Evolutionary conservation across 768 basidiomycete species (phyloP), one percentile per base, ranked within the genome.

Genomic region (Phanerochaete sordida): DNA sequence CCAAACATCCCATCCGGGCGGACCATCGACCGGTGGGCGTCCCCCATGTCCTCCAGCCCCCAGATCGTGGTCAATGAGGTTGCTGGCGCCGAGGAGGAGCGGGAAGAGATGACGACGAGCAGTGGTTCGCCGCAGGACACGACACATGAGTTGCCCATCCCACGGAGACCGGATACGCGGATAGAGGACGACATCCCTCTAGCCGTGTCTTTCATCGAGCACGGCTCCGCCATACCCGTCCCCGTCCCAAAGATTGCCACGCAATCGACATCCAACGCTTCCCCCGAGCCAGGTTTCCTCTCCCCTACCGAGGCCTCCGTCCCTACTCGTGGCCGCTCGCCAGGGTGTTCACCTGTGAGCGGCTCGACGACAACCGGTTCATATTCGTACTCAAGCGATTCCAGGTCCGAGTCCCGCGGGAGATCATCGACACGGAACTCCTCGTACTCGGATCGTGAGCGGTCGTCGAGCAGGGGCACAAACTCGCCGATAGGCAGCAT

Each of bases 371-470:
- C 55, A 7, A 63, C 62, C 15, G 61, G 56, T 28, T 63, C 62
- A 33, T 74, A 68, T 55, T 64, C 64, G 46, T 65, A 65, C 52
- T 72, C 70, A 30, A 66, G 67, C 37, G 68, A 72, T 48, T 66
- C 66, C 30, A 65, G 66, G 24, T 67, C 69, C 0, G 65, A 68
- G 56, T 68, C 70, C 31, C 79, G 86, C 15, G 85, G 86, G 2
- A 76, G 86, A 23, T 84, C 84, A 44, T 74, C 74, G 51, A 78
- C 83, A 21, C 79, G 84, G 39, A 80, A 79, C 6, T 76, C 84
- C 16, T 82, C 84, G 1, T 83, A 83, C 28, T 77, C 81, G 27
- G 73, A 79, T 46, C 82, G 81, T 53, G 84, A 84, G 37, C 39
- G 39, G 39, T 43, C 39, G 39, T 69, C 71, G 43, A 77, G 79